Base-by-base conservation (phyloP, 805 yeast species). In the Kodamaea neixiangensis region DNA sequence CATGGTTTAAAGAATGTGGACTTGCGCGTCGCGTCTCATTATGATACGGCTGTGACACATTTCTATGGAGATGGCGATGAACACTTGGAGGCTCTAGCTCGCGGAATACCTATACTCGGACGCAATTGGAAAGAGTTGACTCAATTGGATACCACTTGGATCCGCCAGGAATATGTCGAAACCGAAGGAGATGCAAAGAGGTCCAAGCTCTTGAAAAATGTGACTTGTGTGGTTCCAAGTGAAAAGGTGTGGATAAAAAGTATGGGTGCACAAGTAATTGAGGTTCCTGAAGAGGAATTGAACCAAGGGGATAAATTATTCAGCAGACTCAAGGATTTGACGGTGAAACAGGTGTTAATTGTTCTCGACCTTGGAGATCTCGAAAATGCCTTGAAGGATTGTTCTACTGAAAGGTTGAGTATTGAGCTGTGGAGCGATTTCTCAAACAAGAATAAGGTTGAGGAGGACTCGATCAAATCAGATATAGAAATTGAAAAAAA, bases 21-120 rank as follows among this genome's bases (percentile, higher is more conserved):
- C 15, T 18, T 44, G 10, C 31, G 51, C 5, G 18, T 25, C 7
- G 7, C 46, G 9, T 7, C 21, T 5, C 19, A 38, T 13, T 31
- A 14, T 22, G 29, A 25, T 3, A 17, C 17, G 13, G 20, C 17
- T 2, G 34, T 70, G 0, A 63, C 68, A 3, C 67, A 67, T 47
- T 64, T 57, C 47, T 54, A 60, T 22, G 51, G 65, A 0, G 46
- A 50, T 7, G 33, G 41, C 3, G 50, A 47, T n/a, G 31, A 22
- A 11, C 37, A 29, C 11, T 21, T 25, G 14, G 51, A 43, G 15
- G 65, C 72, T 3, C 50, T 70, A 22, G 62, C 64, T 57, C 55
- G 65, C 14, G 70, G 64, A 0, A 43, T 68, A 2, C 72, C 75
- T 3, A 50, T 71, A 3, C 54, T 71, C 11, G 56, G 60, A 18